A percentile compares a stretch with the other conserved stretches of the same genome.
phyloP scores from a whole-genome alignment of 768 basidiomycete species.

The Lactarius evosmus region DNA sequence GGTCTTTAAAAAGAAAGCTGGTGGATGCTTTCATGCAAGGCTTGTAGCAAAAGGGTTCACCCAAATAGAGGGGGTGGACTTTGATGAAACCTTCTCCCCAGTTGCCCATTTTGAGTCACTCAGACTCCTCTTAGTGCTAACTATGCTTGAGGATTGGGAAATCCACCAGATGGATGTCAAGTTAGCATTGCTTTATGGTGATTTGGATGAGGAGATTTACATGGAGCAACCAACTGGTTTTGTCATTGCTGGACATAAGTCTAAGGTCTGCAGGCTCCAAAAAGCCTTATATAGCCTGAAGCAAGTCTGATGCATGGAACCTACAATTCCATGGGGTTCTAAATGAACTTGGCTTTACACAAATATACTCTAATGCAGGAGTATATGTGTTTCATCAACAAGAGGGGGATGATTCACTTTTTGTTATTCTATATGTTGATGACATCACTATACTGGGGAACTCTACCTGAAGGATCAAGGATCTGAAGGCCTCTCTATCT shows the following conservation, averaged over 20 bases:
- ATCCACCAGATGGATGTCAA: slow-evolving; percentile 33
- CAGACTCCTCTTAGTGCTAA: slow-evolving; percentile 28
- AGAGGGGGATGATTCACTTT: not conserved
- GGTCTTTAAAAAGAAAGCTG: too few species aligned
- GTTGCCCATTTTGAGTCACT: not conserved
- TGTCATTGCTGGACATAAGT: not conserved
- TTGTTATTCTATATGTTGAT: not conserved
- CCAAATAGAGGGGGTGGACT: too few species aligned
- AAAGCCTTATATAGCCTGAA: not conserved
- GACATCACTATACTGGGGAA: too few species aligned
- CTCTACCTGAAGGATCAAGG: too few species aligned
- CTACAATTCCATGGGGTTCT: too few species aligned
- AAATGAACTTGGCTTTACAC: slow-evolving; percentile 4
- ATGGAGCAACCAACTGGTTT: slow-evolving; percentile 32
- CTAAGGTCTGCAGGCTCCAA: not conserved
- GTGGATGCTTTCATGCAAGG: too few species aligned
- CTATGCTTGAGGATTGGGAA: slow-evolving; percentile 30
- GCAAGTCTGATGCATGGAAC: too few species aligned
- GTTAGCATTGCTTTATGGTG: slow-evolving; percentile 33
- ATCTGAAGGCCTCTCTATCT: too few species aligned
- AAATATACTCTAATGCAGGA: not conserved
- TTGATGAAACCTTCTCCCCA: too few species aligned
- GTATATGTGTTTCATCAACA: not conserved
- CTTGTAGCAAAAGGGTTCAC: too few species aligned
- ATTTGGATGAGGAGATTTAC: slow-evolving; percentile 33